Evolutionary conservation across 495 filamentous ascomycete species (phyloP), one percentile per base, ranked within the genome.

Genomic region (Melanomma pulvis-pyrius): DNA sequence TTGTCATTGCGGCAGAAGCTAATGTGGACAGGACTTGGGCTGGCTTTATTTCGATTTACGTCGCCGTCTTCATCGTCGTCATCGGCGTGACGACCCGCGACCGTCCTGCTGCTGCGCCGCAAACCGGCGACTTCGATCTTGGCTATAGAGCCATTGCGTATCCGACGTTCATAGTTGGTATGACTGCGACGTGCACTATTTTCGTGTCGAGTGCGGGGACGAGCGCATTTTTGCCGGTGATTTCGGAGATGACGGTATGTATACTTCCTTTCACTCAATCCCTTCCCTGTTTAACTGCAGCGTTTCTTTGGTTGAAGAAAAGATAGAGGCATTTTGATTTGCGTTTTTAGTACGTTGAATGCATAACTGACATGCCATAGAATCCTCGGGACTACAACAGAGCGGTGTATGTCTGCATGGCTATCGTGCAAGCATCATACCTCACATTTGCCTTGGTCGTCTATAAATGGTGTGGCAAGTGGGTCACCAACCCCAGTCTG

Each of bases 191-290:
- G 48, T 60, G 48, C 30, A 65, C 28, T 15, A 59, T 62, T 4
- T 51, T 59, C n/a, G 17, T 47, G 19, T 36, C 67, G 8, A 56
- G 12, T 15, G 82, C 88, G 78, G 79, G 88, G 61, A 82, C 90
- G 79, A 79, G 88, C 71, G 84, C 88, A 67, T 88, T 92, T 78
- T 89, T 93, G 78, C 84, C 82, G 61, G 86, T 93, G 71, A 90
- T 92, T 69, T 85, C 87, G 61, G 90, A 93, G 75, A 89, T 93
- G 85, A 83, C 86, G 29, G 52, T 55, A 32, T 30, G 52, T 34
- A 9, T 19, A 9, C 21, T 36, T 30, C 2, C 9, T 4, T 30
- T 53, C 50, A 19, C 9, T 26, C 13, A 36, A 13, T 36, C 32
- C 6, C 32, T 36, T 36, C 32, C 13, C 32, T 36, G 32, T 36